Percentiles rank a stretch among this genome's conserved stretches.
These are phyloP conservation scores for Biscogniauxia sp. DNA, from an alignment of 2,329 filamentous ascomycete species.

Conservation along the genomic window DNA sequence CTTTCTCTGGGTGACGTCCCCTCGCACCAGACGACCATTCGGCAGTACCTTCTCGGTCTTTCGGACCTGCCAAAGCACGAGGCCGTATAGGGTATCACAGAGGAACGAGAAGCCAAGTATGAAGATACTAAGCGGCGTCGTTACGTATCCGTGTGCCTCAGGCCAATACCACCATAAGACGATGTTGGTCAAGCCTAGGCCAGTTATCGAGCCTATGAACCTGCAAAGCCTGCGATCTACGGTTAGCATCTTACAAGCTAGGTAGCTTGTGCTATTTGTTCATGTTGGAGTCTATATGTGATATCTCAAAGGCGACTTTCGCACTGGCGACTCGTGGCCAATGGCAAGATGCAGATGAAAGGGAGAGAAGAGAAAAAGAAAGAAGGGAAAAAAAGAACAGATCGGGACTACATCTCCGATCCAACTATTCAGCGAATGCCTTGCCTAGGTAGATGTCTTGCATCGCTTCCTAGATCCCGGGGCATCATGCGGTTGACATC, in stretches of 20 bases:
- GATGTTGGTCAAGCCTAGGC: constrained; percentile 38
- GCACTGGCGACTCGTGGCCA: no score
- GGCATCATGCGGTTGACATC: no score
- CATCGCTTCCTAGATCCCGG: no score
- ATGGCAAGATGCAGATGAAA: no score
- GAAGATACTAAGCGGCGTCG: constrained; percentile 42
- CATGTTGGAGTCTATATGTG: no score
- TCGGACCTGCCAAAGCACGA: constrained; percentile 38
- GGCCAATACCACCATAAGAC: constrained; percentile 51
- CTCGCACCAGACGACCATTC: constrained; percentile 36
- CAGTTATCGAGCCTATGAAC: constrained; percentile 41
- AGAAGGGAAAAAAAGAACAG: no score
- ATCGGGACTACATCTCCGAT: no score
- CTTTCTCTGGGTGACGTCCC: neutral
- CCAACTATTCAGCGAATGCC: no score
- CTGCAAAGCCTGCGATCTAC: constrained; percentile 41
- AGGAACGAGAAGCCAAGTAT: constrained; percentile 39
- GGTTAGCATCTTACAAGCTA: neutral
- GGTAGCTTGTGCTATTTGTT: no score
- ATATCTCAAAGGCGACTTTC: no score
- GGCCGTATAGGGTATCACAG: constrained; percentile 37
- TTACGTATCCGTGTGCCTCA: constrained; percentile 47
- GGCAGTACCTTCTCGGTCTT: constrained; percentile 37
- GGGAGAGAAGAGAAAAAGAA: no score
- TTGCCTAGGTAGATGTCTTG: no score